Evolutionary conservation across 2,329 filamentous ascomycete species (phyloP).

Genomic region (Plenodomus tracheiphilus): DNA sequence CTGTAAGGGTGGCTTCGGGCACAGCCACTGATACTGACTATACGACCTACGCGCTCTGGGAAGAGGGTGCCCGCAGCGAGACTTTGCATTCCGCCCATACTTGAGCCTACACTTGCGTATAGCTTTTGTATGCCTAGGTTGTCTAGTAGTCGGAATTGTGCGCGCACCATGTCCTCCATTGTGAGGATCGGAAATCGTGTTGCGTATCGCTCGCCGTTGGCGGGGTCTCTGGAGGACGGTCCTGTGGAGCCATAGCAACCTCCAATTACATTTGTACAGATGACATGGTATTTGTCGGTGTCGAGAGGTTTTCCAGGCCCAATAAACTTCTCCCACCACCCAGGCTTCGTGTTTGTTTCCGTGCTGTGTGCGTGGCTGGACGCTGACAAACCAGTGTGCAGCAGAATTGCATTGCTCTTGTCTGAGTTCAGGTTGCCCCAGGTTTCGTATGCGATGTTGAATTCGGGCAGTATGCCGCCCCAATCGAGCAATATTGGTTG

Average conservation of each 20-base stretch:
- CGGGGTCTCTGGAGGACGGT: constrained; percentile 83
- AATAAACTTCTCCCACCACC: constrained; percentile 99
- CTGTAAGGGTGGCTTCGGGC: constrained; percentile 95
- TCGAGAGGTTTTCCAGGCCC: constrained; percentile 83
- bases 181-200: constrained; percentile 95
- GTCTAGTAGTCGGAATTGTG: constrained; percentile 89
- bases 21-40: constrained; percentile 91
- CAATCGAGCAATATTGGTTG: constrained; percentile 85
- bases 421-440: constrained; percentile 83
- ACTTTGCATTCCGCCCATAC: constrained; percentile 99
- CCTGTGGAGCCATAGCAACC: constrained; percentile 96
- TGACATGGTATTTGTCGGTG: constrained; percentile 87
- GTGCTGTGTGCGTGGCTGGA: constrained; percentile 96
- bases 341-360: constrained; percentile 79
- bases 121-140: constrained; percentile 73
- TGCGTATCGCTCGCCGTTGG: constrained; percentile 84
- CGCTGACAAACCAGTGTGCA: constrained; percentile 94
- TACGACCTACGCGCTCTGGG: constrained; percentile 75
- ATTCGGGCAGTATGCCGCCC: constrained; percentile 88
- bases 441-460: constrained; percentile 88
- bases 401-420: constrained; percentile 83
- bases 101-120: constrained; percentile 90
- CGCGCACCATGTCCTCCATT: constrained; percentile 95
- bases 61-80: constrained; percentile 84
- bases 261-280: constrained; percentile 96